Base-by-base conservation (phyloP, 2,329 filamentous ascomycete genomes). In the Ophiostoma ips region DNA sequence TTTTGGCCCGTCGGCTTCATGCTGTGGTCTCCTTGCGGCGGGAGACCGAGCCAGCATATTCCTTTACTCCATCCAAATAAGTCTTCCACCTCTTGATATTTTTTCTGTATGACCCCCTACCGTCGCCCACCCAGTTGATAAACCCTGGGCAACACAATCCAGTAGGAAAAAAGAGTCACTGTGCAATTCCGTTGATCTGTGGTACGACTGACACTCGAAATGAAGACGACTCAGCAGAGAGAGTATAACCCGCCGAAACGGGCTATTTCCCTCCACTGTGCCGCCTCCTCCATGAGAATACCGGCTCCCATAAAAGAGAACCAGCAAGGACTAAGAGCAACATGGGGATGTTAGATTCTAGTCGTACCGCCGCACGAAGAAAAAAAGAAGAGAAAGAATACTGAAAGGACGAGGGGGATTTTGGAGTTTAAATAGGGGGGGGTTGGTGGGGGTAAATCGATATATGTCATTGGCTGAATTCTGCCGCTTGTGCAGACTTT, bases 101-200 rank as follows among this genome's bases (percentile, higher is more conserved):
- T n/a, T n/a, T 28, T 28, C 24, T 50, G 70, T 75, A 68, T 68
- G 62, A 63, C 65, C 65, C 64, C 64, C 58, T 50, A 54, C 57
- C 58, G 61, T 64, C 59, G 62, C 60, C 58, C 51, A 51, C 51
- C 46, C 48, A 45, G 54, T 49, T 33, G 44, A 48, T n/a, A 50
- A 50, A 50, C 10, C 50, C 51, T 13, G 46, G 48, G 46, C 53
- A 63, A 64, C 64, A 68, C 60, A 61, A 59, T 58, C 59, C 58
- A 69, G 64, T 71, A 71, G 66, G 24, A 28, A 34, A 38, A 28
- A 34, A 38, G 37, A 69, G 72, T 69, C 71, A 68, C 72, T 66
- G 71, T 86, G 83, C 83, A 88, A 90, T 90, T 84, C 73, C 75
- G 68, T 69, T 83, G 68, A 63, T 86, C 84, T 89, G 76, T 75